Evolutionary conservation across 2,329 filamentous ascomycete genomes (phyloP).

Genomic region (Talaromyces sp.): DNA sequence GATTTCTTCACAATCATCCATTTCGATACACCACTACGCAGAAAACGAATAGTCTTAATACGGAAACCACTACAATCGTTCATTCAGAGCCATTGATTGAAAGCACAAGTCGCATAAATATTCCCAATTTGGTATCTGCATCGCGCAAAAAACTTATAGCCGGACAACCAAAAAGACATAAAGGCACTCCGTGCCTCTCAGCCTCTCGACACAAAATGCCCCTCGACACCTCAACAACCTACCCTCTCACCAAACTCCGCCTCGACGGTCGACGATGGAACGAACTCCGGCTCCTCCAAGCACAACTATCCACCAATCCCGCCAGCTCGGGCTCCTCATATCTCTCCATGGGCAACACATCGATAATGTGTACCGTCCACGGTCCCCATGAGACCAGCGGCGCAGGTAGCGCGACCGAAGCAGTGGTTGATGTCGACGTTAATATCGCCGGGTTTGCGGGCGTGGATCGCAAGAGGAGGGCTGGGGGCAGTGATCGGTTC

Average conservation of each 20-base stretch:
- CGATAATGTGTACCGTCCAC: constrained; percentile 87
- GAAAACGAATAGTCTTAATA: background rate
- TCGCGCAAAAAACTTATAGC: background rate
- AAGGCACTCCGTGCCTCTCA: background rate
- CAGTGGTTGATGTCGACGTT: constrained; percentile 75
- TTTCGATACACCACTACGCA: background rate
- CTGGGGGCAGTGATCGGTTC: constrained; percentile 69
- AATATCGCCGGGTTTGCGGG: constrained; percentile 83
- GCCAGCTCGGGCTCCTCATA: constrained; percentile 90
- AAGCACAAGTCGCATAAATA: background rate
- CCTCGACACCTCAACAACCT: constrained; percentile 88
- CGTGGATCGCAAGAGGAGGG: constrained; percentile 75
- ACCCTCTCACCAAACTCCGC: constrained; percentile 78
- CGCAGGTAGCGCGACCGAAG: constrained; percentile 50
- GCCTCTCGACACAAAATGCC: constrained; percentile 59
- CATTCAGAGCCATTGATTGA: background rate
- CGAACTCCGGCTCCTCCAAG: constrained; percentile 83
- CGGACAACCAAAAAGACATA: background rate
- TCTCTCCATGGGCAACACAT: constrained; percentile 95
- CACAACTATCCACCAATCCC: constrained; percentile 86
- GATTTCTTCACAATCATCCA: background rate
- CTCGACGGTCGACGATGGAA: constrained; percentile 92
- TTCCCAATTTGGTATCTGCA: background rate
- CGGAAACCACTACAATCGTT: background rate
- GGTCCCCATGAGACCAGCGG: constrained; percentile 67